Conservation (phyloP, 2,329 filamentous ascomycete species). For the Penicillium corylophilum region DNA sequence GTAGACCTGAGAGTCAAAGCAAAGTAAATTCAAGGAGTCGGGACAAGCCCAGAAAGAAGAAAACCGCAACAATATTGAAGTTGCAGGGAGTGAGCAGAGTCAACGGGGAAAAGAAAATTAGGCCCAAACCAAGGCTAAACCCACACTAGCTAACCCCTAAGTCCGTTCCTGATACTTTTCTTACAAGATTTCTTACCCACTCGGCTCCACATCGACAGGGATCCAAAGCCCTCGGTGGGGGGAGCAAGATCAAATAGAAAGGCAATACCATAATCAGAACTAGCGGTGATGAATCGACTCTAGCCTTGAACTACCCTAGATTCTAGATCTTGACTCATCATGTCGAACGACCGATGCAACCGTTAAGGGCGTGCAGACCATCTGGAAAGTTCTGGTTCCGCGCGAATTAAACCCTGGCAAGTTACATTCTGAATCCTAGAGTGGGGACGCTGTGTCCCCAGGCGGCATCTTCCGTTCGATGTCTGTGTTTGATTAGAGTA, state of each 20-base stretch:
- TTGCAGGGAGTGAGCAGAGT: not conserved
- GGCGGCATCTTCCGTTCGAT: not conserved
- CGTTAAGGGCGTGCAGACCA: not conserved
- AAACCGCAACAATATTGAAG: not conserved
- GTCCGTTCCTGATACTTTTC: not conserved
- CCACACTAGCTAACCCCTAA: not conserved
- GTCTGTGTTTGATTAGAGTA: not conserved
- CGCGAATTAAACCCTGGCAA: constrained; percentile 4
- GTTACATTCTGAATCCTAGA: not conserved
- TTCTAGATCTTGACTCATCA: not conserved
- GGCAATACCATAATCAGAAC: not conserved
- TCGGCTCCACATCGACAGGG: constrained; percentile 3
- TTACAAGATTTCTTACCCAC: not conserved
- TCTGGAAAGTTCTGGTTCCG: not conserved
- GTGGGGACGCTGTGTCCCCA: not conserved
- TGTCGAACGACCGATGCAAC: not conserved
- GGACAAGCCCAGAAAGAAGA: not conserved
- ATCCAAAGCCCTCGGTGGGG: not conserved
- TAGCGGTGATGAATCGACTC: constrained; percentile 1
- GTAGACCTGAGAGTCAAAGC: not conserved
- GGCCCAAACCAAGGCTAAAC: not conserved
- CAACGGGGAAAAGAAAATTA: not conserved
- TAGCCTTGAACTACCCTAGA: not conserved
- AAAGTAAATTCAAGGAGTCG: not conserved
- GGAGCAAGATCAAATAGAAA: not conserved